Evolutionary conservation across 2,329 filamentous ascomycete genomes (phyloP), one percentile per base, ranked within the genome.

Genomic region (Chaetomium strumarium): DNA sequence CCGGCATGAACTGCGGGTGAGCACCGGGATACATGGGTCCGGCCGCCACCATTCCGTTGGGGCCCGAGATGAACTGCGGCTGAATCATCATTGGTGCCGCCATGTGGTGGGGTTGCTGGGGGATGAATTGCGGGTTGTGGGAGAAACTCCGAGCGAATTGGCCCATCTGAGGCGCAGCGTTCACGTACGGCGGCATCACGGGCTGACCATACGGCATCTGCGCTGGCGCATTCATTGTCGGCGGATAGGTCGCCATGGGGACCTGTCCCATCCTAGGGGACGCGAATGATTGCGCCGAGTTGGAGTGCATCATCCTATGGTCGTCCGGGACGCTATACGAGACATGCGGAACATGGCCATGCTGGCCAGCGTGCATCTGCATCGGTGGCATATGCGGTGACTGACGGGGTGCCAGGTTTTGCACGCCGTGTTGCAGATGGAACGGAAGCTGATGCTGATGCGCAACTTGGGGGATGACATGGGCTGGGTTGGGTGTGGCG

Each of bases 301-400:
- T 90, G 7, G 85, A 87, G 53, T 88, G 88, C 72, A 93, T 87
- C 88, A 96, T 95, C 47, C 90, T 83, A 64, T 91, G 88, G 53
- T 90, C 87, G 60, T 95, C 91, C 60, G 84, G 83, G 54, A 83
- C 84, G 62, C 85, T 88, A 60, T 84, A 87, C 3, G 81, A 79
- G 14, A 78, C 77, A 48, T 81, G 80, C 39, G 83, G 80, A 6
- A 78, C 80, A 58, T 86, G 86, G 4, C 72, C 75, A 62, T 90
- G 88, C 52, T 87, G 86, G 55, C 85, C 84, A 24, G 78, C 79
- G 62, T 90, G 86, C 69, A 90, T 84, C 63, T 86, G 86, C 67
- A 90, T 88, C 16, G 86, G 83, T 17, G 85, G 83, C 64, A 90
- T 88, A 55, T 90, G 85, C 38, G 89, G 82, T 20, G 85, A 85